phyloP scores from a whole-genome alignment of 2,329 filamentous ascomycete genomes.

The Pseudocercospora pini-densiflorae region DNA sequence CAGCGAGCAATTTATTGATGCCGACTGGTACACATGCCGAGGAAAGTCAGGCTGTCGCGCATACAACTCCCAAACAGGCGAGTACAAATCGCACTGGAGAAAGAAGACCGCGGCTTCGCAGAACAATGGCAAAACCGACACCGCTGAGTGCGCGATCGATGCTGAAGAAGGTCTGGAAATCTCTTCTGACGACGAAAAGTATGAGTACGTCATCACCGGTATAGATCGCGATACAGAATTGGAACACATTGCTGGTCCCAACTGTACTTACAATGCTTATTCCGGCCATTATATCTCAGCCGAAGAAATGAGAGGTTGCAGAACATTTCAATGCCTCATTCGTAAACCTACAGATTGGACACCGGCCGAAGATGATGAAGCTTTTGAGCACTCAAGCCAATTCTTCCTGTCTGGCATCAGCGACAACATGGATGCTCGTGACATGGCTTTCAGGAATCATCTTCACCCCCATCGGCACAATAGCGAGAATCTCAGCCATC shows the following conservation, averaged over 20 bases:
- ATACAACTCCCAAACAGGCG: too few relatives aligned
- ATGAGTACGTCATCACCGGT: not conserved
- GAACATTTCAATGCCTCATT: conserved; percentile 20
- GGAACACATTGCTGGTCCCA: conserved; percentile 26
- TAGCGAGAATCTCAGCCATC: conserved; percentile 5
- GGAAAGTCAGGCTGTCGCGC: too few relatives aligned
- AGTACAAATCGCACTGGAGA: too few relatives aligned
- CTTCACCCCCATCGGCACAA: conserved; percentile 6
- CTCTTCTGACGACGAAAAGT: not conserved
- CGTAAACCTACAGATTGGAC: conserved; percentile 1
- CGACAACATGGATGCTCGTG: conserved; percentile 10
- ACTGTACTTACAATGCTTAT: conserved; percentile 17
- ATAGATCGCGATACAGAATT: not conserved
- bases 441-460: not conserved
- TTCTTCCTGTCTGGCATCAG: conserved; percentile 16
- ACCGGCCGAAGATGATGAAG: conserved; percentile 11
- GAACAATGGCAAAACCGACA: too few relatives aligned
- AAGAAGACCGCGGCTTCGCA: too few relatives aligned
- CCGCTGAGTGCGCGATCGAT: too few relatives aligned
- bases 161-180: not conserved
- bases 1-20: too few relatives aligned
- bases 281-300: conserved; percentile 19
- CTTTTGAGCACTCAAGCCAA: conserved; percentile 13
- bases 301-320: conserved; percentile 22
- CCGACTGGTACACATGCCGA: too few relatives aligned